Conservation (phyloP, 73 alveolate genomes). For the Paramecium sonneborni region DNA sequence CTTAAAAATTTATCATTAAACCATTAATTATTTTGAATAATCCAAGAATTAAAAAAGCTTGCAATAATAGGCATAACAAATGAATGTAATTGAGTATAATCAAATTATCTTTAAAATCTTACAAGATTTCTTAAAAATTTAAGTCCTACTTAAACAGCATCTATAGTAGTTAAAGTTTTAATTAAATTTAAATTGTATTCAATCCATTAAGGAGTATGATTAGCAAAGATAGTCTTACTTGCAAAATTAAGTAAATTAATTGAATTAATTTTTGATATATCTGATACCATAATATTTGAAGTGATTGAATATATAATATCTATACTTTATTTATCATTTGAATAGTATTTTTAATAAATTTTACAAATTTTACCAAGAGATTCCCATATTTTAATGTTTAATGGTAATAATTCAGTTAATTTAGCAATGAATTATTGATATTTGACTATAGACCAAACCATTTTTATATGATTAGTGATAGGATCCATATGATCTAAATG, state of each 20-base stretch:
- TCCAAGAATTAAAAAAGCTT: background rate
- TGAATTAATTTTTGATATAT: background rate
- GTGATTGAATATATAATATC: background rate
- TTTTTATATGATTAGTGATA: background rate
- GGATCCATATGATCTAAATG: conserved; percentile 27
- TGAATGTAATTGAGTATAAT: background rate
- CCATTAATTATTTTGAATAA: background rate
- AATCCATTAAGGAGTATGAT: background rate
- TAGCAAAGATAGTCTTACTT: background rate
- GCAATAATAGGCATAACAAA: conserved; percentile 13
- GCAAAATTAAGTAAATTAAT: background rate
- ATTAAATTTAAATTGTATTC: background rate
- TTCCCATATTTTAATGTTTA: conserved; percentile 7
- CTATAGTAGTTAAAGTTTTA: background rate
- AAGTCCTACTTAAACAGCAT: background rate
- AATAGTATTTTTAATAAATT: background rate
- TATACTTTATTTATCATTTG: background rate
- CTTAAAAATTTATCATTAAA: background rate
- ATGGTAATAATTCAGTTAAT: background rate
- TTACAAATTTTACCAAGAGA: conserved; percentile 6
- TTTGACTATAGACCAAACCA: background rate
- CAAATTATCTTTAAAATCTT: background rate
- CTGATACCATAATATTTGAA: background rate
- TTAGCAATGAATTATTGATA: background rate
- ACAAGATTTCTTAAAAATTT: background rate